Base-by-base conservation (phyloP, 139 green algal species). In the Chlamydomonas incerta region DNA sequence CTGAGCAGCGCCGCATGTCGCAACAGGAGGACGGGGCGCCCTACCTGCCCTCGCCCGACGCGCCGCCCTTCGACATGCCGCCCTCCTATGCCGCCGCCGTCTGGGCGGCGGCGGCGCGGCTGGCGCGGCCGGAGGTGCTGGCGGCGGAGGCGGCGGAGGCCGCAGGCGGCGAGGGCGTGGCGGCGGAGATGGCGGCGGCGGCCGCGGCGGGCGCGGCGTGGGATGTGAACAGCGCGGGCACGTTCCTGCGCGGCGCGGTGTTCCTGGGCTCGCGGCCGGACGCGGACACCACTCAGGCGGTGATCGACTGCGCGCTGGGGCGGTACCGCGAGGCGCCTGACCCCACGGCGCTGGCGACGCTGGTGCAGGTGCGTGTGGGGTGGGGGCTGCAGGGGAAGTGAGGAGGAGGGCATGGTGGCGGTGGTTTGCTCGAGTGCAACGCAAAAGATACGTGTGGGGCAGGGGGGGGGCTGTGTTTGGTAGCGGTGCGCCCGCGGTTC, bases 271-370 rank as follows among this genome's bases (percentile, higher is more conserved):
- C 58, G 58, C 57, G 74, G 74, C 74, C 74, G 58, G 57, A 71
- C 11, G 23, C 33, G 74, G 35, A 71, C 23, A 2, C 31, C 13
- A 20, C 3, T 0, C 73, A 81, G 74, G 26, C 35, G 28, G 58
- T 82, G 34, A 58, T 82, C 35, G 74, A 82, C 58, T 72, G 74
- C 58, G 74, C 35, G 37, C 58, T 82, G 58, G 8, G 71, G 74
- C 74, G 47, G 8, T 82, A 82, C 58, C 33, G 74, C 34, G 74
- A 82, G 35, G 21, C 21, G 0, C 74, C 74, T 2, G 58, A 71
- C 58, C 74, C 74, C 4, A 58, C 29, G 34, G 74, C 34, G 6
- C 60, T 82, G 74, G 58, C 29, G 34, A 58, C 71, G 58, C 58
- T 82, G 74, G 58, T 82, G 58, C 74, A 72, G 74, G 74, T 82